A percentile compares a stretch with the other conserved stretches of the same genome.
Conservation (phyloP, 1,284 basidiomycete genomes). For the Cutaneotrichosporon arboriforme region DNA sequence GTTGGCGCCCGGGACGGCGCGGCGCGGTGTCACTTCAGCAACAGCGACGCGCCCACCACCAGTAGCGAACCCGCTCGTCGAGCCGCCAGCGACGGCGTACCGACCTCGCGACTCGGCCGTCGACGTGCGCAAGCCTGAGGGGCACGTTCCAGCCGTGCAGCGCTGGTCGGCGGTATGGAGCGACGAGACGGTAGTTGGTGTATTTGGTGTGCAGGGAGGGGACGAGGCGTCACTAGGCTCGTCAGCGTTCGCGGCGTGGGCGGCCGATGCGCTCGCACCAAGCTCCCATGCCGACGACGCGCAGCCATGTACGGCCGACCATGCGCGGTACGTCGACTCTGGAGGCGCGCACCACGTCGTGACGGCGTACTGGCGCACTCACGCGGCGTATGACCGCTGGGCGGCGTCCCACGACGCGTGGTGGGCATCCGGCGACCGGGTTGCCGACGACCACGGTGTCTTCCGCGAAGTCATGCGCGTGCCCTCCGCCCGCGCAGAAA, state of each 20-base stretch:
- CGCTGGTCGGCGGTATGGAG: conserved; percentile 6
- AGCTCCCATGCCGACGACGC: not conserved
- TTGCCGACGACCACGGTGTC: not conserved
- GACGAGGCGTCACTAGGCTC: not conserved
- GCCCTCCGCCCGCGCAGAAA: conserved; percentile 9
- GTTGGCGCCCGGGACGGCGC: no score
- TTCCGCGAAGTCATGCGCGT: conserved; percentile 9
- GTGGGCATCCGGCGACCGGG: not conserved
- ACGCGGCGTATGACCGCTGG: conserved; percentile 1
- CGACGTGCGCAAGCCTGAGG: conserved; percentile 2
- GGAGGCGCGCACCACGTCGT: conserved; percentile 10
- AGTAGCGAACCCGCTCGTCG: not conserved
- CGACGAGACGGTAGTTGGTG: not conserved
- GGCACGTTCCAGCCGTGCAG: conserved; percentile 6
- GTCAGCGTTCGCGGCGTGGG: conserved; percentile 1
- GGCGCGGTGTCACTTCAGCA: not conserved
- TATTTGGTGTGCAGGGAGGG: conserved; percentile 3
- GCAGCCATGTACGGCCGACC: conserved; percentile 6
- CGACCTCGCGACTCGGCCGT: not conserved
- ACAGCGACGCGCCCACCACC: not conserved
- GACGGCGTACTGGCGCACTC: conserved; percentile 6
- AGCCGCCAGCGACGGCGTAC: not conserved
- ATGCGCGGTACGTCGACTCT: conserved; percentile 6
- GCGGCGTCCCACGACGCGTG: not conserved
- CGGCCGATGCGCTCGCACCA: not conserved